Percentiles rank a stretch among this genome's conserved stretches.
These are phyloP conservation scores for Monosporascus sp. DNA, from an alignment of 2,329 filamentous ascomycete species.

Conservation along the genomic window DNA sequence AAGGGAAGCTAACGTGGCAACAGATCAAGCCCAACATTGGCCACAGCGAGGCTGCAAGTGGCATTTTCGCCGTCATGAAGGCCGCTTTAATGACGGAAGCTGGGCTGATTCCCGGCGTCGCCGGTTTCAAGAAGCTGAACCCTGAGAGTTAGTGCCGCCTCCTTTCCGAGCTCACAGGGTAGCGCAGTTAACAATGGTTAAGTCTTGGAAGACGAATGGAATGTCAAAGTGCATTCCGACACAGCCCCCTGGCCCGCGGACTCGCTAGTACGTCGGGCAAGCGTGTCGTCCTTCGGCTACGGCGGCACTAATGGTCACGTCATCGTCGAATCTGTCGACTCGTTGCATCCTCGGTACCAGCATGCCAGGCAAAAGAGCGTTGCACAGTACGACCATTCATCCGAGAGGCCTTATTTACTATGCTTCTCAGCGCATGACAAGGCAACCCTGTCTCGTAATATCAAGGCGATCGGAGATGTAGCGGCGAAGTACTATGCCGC, in stretches of 20 bases:
- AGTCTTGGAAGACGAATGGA: constrained; percentile 9
- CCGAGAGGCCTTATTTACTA: constrained; percentile 5
- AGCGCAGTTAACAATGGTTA: background rate
- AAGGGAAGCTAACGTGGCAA: too few species aligned
- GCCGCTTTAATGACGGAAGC: constrained; percentile 12
- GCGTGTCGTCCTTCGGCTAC: constrained; percentile 16
- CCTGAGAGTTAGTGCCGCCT: constrained; percentile 6
- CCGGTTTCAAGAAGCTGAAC: constrained; percentile 15
- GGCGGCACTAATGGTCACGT: constrained; percentile 16
- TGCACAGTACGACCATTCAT: background rate
- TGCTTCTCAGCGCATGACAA: constrained; percentile 7
- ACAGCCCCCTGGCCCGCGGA: constrained; percentile 14
- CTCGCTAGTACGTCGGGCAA: constrained; percentile 5
- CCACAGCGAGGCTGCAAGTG: constrained; percentile 19
- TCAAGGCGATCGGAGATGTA: constrained; percentile 11
- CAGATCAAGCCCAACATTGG: constrained; percentile 18
- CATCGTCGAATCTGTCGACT: constrained; percentile 13
- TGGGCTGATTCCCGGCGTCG: constrained; percentile 10
- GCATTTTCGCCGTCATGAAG: constrained; percentile 17
- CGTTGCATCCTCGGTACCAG: constrained; percentile 13
- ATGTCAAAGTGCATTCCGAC: constrained; percentile 9
- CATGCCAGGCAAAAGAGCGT: constrained; percentile 10
- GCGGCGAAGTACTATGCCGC: constrained; percentile 9
- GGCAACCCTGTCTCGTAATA: constrained; percentile 11
- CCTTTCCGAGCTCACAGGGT: too few species aligned